These are phyloP conservation scores for Colletotrichum melonis DNA, from an alignment of 2,329 filamentous ascomycete genomes.

Conservation along the genomic window DNA sequence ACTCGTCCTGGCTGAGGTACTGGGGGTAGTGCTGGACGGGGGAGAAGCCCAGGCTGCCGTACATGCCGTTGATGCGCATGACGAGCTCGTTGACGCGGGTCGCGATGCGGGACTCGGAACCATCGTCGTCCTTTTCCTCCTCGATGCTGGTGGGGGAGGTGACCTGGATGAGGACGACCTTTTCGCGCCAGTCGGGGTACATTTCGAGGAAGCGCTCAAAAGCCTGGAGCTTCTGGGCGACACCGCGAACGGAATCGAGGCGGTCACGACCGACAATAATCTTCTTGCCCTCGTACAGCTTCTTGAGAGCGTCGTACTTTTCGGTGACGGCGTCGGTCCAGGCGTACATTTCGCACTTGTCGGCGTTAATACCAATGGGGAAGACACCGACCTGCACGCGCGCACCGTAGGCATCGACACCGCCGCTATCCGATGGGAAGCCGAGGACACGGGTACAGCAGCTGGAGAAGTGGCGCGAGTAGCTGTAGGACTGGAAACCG, in stretches of 20 bases:
- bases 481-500: constrained; percentile 95
- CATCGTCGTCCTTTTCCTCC: constrained; percentile 76
- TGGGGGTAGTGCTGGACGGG: constrained; percentile 96
- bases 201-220: constrained; percentile 92
- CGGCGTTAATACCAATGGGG: constrained; percentile 93
- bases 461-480: constrained; percentile 92
- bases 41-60: constrained; percentile 87
- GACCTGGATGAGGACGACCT: constrained; percentile 94
- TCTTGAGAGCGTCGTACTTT: constrained; percentile 77
- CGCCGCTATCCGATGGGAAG: constrained; percentile 87
- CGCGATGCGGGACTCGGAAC: constrained; percentile 80
- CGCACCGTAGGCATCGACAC: constrained; percentile 88
- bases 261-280: constrained; percentile 95
- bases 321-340: constrained; percentile 78
- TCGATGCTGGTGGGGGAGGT: constrained; percentile 88
- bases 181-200: constrained; percentile 91
- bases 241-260: constrained; percentile 91
- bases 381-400: constrained; percentile 94
- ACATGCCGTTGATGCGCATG: constrained; percentile 89
- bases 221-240: constrained; percentile 94
- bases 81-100: constrained; percentile 92
- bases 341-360: constrained; percentile 79
- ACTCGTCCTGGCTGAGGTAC: constrained; percentile 89
- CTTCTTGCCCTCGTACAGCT: constrained; percentile 88
- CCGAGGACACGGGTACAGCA: constrained; percentile 92